Evolutionary conservation across 768 basidiomycete genomes (phyloP).

Genomic region (Leucocoprinus sp.): DNA sequence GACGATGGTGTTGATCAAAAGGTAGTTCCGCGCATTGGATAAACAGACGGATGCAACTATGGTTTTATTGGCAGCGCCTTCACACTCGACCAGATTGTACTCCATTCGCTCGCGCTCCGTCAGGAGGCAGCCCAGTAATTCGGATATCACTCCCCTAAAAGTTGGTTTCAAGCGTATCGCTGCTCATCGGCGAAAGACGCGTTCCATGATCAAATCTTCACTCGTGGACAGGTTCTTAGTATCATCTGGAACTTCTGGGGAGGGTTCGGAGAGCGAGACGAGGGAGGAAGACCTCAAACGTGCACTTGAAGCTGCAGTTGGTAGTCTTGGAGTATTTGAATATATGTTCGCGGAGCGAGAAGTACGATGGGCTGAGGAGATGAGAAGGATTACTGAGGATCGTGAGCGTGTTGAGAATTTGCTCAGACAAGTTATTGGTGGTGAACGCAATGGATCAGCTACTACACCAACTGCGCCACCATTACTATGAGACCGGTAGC

Average conservation of each 20-base stretch:
- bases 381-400: slow-evolving; percentile 56
- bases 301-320: slow-evolving; percentile 59
- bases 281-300: slow-evolving; percentile 60
- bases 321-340: slow-evolving; percentile 55
- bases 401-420: slow-evolving; percentile 59
- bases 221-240: slow-evolving; percentile 43
- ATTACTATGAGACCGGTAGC: background rate
- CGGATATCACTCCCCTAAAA: slow-evolving; percentile 45
- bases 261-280: slow-evolving; percentile 49
- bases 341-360: slow-evolving; percentile 63
- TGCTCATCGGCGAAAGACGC: slow-evolving; percentile 39
- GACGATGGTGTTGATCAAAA: background rate
- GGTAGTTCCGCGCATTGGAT: slow-evolving; percentile 69
- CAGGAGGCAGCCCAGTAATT: slow-evolving; percentile 44
- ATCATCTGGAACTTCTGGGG: slow-evolving; percentile 34
- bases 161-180: slow-evolving; percentile 54
- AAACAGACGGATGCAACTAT: slow-evolving; percentile 76
- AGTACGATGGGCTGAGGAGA: slow-evolving; percentile 63
- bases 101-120: slow-evolving; percentile 60
- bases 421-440: slow-evolving; percentile 53
- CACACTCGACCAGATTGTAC: slow-evolving; percentile 62
- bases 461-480: background rate
- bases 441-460: slow-evolving; percentile 18
- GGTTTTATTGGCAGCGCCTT: slow-evolving; percentile 65
- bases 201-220: slow-evolving; percentile 31